phyloP scores from a whole-genome alignment of 352 stramenopile species.

The Pythium phragmiticola region DNA sequence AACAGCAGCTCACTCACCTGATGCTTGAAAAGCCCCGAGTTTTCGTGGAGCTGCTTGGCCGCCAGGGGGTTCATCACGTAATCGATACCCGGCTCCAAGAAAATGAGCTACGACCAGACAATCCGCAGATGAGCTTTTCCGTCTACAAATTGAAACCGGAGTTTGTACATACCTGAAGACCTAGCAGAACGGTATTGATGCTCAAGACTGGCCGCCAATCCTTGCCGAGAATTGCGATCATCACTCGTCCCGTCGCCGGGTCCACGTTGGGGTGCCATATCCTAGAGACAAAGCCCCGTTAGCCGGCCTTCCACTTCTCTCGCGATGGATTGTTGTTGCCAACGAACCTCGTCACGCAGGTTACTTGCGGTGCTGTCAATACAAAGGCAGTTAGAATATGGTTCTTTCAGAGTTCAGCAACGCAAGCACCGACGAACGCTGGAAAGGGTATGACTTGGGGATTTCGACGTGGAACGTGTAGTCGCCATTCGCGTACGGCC shows the following conservation, averaged over 20 bases:
- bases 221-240: constrained; percentile 84
- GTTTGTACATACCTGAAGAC: constrained; percentile 53
- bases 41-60: constrained; percentile 51
- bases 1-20: constrained; percentile 23
- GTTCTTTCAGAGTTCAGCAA: neutral
- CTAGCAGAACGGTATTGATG: constrained; percentile 85
- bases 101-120: constrained; percentile 55
- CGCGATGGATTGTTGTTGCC: neutral
- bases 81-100: constrained; percentile 72
- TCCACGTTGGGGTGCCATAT: constrained; percentile 88
- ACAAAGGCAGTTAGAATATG: neutral
- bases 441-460: constrained; percentile 85
- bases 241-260: constrained; percentile 67
- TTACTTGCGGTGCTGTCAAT: constrained; percentile 63
- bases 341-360: constrained; percentile 59
- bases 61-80: constrained; percentile 59
- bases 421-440: constrained; percentile 41
- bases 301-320: neutral
- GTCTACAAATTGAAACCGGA: neutral
- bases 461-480: constrained; percentile 88
- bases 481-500: constrained; percentile 81
- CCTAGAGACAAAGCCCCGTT: constrained; percentile 29
- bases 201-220: constrained; percentile 85
- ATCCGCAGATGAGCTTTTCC: neutral
- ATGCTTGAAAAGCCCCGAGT: constrained; percentile 46